Base-by-base conservation (phyloP, 192 early-diverging fungal genomes). In the Rhizoclosmatium sp. region DNA sequence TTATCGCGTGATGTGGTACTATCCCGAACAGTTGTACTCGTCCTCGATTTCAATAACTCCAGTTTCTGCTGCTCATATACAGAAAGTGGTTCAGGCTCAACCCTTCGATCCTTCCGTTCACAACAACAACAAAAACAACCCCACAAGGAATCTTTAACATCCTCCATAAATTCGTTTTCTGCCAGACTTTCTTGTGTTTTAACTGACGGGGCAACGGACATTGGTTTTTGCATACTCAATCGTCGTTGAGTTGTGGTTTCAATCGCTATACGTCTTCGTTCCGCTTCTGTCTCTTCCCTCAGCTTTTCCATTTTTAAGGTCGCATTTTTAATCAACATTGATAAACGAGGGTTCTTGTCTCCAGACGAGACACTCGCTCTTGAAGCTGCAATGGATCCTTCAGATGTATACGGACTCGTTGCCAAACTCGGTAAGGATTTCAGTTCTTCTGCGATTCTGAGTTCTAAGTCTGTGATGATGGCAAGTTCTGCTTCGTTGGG, bases 1-100 rank as follows among this genome's bases (percentile, higher is more conserved):
- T 31, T 31, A 0, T 31, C 31, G 0, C 31, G 31, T 31, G 31
- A 31, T 31, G 31, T 31, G 31, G 31, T 31, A 31, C 31, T 31
- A 31, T 31, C 31, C 31, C 31, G 31, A 31, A 31, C 31, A 31
- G 31, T 31, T 31, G 31, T 31, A 31, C 31, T 31, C 31, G 31
- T 31, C 31, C 31, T 31, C 0, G 31, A 31, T 31, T 31, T 31
- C 31, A 31, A 31, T 49, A 71, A 23, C 39, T 49, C 45, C 14
- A 58, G 45, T 56, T 58, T 49, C 40, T 71, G 69, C 39, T 49
- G 19, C 54, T 71, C 69, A 58, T 71, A 71, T 1, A 71, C 69
- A 49, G 39, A 44, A 68, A 47, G 40, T 14, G 39, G 4, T 5
- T 12, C 40, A 54, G 49, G 31, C 21, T 12, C 39, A 2, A 71